A percentile compares a stretch with the other conserved stretches of the same genome.
phyloP scores from a whole-genome alignment of 1,139 yeast species.

The Lodderomyces margitis region DNA sequence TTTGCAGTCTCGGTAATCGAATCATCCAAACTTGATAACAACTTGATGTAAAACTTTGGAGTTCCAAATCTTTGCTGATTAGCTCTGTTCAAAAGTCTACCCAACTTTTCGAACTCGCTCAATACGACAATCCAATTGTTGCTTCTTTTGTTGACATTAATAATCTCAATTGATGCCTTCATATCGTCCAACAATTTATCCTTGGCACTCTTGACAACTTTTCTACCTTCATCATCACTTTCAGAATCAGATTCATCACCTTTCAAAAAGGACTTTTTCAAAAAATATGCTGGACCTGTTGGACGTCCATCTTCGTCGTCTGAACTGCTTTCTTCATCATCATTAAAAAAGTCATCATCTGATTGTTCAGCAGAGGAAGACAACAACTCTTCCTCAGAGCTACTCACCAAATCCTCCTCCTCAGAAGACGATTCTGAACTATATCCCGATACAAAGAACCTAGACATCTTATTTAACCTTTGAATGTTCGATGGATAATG shows the following conservation, averaged over 20 bases:
- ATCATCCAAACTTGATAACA: slow-evolving; percentile 72
- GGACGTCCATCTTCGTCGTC: slow-evolving; percentile 44
- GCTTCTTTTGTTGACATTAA: slow-evolving; percentile 67
- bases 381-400: slow-evolving; percentile 67
- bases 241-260: slow-evolving; percentile 52
- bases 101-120: slow-evolving; percentile 75
- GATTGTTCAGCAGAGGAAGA: slow-evolving; percentile 32
- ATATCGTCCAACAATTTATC: slow-evolving; percentile 91
- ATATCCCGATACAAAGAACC: slow-evolving; percentile 70
- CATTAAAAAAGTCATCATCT: slow-evolving; percentile 12
- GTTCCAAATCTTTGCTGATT: slow-evolving; percentile 70
- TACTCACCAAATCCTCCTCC: slow-evolving; percentile 71
- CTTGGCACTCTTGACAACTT: slow-evolving; percentile 89
- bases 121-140: slow-evolving; percentile 81
- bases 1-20: slow-evolving; percentile 55
- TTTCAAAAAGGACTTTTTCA: slow-evolving; percentile 53
- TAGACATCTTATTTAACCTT: slow-evolving; percentile 50
- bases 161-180: slow-evolving; percentile 61
- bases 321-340: slow-evolving; percentile 42
- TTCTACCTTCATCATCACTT: slow-evolving; percentile 67
- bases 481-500: neutral
- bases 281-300: slow-evolving; percentile 56
- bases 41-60: slow-evolving; percentile 70
- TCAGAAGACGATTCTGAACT: slow-evolving; percentile 68
- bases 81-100: slow-evolving; percentile 64